These are phyloP conservation scores for Trichoderma atroviride DNA, from an alignment of 2,329 filamentous ascomycete genomes.

Conservation along the genomic window DNA sequence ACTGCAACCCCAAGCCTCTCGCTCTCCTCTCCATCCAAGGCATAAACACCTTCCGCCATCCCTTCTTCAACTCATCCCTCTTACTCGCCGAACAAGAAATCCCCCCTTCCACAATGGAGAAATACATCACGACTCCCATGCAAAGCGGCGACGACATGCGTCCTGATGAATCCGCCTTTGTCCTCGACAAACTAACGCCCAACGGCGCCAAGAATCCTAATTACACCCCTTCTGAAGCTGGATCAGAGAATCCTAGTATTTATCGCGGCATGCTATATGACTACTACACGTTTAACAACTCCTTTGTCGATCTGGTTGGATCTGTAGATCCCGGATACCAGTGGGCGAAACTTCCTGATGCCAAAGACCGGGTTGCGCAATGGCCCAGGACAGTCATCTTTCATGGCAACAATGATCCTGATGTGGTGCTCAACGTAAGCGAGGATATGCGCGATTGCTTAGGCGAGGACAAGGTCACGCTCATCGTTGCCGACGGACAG, in stretches of 20 bases:
- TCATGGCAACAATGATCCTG: constrained; percentile 38
- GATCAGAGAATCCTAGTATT: not conserved
- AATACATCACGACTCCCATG: constrained; percentile 32
- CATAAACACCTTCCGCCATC: constrained; percentile 42
- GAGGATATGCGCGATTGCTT: constrained; percentile 35
- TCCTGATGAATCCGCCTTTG: constrained; percentile 31
- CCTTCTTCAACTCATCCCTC: constrained; percentile 42
- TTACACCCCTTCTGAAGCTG: constrained; percentile 21
- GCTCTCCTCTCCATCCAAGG: constrained; percentile 42
- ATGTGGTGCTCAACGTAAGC: constrained; percentile 37
- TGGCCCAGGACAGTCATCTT: constrained; percentile 43
- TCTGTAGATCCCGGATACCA: constrained; percentile 39
- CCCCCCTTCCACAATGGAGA: constrained; percentile 32
- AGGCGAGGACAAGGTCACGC: constrained; percentile 33
- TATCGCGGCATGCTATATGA: constrained; percentile 37
- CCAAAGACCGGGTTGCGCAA: constrained; percentile 24
- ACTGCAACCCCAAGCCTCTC: constrained; percentile 36
- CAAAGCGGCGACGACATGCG: constrained; percentile 33
- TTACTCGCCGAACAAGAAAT: constrained; percentile 37
- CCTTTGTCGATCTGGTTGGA: constrained; percentile 35
- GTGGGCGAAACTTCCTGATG: constrained; percentile 32
- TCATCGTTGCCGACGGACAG: constrained; percentile 35
- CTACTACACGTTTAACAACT: constrained; percentile 40
- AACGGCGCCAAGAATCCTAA: constrained; percentile 35
- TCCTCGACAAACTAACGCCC: constrained; percentile 34